Base-by-base conservation (phyloP, 2,329 filamentous ascomycete genomes). In the Fusarium sp. region DNA sequence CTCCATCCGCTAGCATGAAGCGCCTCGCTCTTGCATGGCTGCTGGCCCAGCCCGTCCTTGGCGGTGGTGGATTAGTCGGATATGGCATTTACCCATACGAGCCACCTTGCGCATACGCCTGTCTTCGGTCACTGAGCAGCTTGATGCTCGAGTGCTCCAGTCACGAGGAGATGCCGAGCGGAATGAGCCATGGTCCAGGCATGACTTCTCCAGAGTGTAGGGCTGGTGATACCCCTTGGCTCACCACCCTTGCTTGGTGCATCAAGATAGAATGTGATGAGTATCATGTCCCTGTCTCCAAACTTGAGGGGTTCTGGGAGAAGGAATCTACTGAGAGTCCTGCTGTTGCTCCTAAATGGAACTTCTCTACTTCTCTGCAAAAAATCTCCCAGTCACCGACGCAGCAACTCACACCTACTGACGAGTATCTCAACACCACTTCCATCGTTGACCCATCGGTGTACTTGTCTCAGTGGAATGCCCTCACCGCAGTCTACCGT, bases 141-240 rank as follows among this genome's bases (percentile, higher is more conserved):
- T 22, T 60, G 34, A 61, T 56, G 20, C 59, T 70, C 6, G 56
- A 70, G n/a, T 70, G 68, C 40, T 47, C 68, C 29, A 65, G 63
- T 35, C 60, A 31, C 6, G 54, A 31, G 0, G 24, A 47, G 11
- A 57, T 61, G 54, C 38, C 59, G 20, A 60, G 20, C 9, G 59
- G 58, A 9, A 56, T 56, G 52, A 54, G 66, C 9, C 52, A 22
- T 9, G 56, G 42, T 3, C 7, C 29, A 2, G 60, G 64, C 4
- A 56, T 56, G 29, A 54, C 68, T 16, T 67, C 68, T 8, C n/a
- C 59, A 22, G 9, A 27, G 4, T 70, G 68, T 14, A 54, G 45
- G 8, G 68, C 64, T 2, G 24, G 18, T 11, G 38, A 67, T 37
- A 58, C 18, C 0, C 34, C 64, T 11, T 70, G 59, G 40, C 59